Percentiles rank a stretch among this genome's conserved stretches.
These are phyloP conservation scores for Saxophila tyrrhenica DNA, from an alignment of 495 filamentous ascomycete genomes.

Conservation along the genomic window DNA sequence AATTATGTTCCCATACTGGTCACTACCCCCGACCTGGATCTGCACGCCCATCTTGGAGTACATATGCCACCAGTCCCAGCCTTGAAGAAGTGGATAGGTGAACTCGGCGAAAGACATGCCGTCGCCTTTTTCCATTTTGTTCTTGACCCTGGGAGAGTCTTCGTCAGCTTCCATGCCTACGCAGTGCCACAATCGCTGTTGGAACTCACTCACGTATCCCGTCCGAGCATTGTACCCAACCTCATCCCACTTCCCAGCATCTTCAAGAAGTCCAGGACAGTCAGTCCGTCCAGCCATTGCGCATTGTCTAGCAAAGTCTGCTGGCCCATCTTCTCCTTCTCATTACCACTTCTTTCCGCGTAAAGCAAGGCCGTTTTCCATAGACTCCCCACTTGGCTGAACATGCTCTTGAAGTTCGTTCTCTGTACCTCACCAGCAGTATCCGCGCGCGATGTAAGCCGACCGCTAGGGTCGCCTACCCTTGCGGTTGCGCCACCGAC, in stretches of 20 bases:
- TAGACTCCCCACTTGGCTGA: constrained; percentile 67
- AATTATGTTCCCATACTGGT: constrained; percentile 94
- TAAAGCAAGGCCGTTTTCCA: constrained; percentile 59
- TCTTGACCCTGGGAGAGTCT: constrained; percentile 53
- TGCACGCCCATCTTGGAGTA: constrained; percentile 51
- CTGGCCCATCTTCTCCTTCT: not conserved
- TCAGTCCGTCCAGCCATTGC: constrained; percentile 51
- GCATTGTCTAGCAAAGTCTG: constrained; percentile 34
- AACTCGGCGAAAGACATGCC: constrained; percentile 95
- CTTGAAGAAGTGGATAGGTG: constrained; percentile 82
- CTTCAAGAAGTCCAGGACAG: constrained; percentile 60
- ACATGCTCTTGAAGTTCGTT: constrained; percentile 63
- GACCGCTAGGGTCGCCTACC: constrained; percentile 78
- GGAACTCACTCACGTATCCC: constrained; percentile 65
- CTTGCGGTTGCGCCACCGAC: constrained; percentile 76
- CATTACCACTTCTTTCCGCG: constrained; percentile 49
- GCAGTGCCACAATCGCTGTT: not conserved
- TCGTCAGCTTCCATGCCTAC: constrained; percentile 18
- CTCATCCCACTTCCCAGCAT: constrained; percentile 60
- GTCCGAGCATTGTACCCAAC: constrained; percentile 72
- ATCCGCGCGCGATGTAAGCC: constrained; percentile 53
- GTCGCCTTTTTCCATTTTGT: constrained; percentile 62
- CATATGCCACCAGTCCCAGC: constrained; percentile 93
- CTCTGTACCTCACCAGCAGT: constrained; percentile 45
- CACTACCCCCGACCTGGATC: constrained; percentile 84